Conservation (phyloP, 2,329 filamentous ascomycete genomes). For the Lizonia empirigonia region DNA sequence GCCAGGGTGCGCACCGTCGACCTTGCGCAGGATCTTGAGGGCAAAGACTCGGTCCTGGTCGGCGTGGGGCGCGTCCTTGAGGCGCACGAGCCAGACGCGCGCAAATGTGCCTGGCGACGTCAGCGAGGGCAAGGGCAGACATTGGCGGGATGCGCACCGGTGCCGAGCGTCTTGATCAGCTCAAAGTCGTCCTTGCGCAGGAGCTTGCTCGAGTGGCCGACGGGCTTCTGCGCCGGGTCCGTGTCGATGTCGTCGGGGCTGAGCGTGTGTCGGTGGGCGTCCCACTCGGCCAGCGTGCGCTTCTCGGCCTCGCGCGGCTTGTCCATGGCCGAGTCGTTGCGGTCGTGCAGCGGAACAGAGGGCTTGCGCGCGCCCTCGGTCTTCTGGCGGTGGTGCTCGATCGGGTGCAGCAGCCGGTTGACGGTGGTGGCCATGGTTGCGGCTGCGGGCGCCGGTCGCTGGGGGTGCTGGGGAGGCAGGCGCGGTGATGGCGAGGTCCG, state of each 20-base stretch:
- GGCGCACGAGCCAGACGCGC: slow-evolving; percentile 76
- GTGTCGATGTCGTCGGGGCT: slow-evolving; percentile 51
- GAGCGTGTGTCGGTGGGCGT: slow-evolving; percentile 52
- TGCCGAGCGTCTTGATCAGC: slow-evolving; percentile 76
- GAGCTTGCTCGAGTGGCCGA: slow-evolving; percentile 55
- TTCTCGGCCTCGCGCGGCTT: slow-evolving; percentile 56
- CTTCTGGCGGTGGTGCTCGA: slow-evolving; percentile 39
- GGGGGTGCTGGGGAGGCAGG: slow-evolving; percentile 19
- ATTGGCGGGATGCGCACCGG: slow-evolving; percentile 57
- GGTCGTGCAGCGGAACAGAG: slow-evolving; percentile 36
- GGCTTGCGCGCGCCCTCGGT: slow-evolving; percentile 28
- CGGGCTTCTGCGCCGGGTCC: slow-evolving; percentile 52
- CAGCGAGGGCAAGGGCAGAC: slow-evolving; percentile 26
- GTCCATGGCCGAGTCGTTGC: slow-evolving; percentile 44
- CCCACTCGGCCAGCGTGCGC: slow-evolving; percentile 53
- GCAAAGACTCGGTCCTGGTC: slow-evolving; percentile 74
- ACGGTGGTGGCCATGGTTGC: slow-evolving; percentile 46
- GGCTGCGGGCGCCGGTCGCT: slow-evolving; percentile 12
- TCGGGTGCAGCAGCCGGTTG: slow-evolving; percentile 46
- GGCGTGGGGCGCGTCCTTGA: slow-evolving; percentile 58
- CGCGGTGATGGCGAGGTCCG: slow-evolving; percentile 16
- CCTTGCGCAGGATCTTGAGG: slow-evolving; percentile 75
- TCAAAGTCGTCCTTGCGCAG: slow-evolving; percentile 67
- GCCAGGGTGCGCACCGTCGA: slow-evolving; percentile 50
- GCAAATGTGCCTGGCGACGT: slow-evolving; percentile 72